Base-by-base conservation (phyloP, 1,284 basidiomycete genomes). In the Cutaneotrichosporon cavernicola region DNA sequence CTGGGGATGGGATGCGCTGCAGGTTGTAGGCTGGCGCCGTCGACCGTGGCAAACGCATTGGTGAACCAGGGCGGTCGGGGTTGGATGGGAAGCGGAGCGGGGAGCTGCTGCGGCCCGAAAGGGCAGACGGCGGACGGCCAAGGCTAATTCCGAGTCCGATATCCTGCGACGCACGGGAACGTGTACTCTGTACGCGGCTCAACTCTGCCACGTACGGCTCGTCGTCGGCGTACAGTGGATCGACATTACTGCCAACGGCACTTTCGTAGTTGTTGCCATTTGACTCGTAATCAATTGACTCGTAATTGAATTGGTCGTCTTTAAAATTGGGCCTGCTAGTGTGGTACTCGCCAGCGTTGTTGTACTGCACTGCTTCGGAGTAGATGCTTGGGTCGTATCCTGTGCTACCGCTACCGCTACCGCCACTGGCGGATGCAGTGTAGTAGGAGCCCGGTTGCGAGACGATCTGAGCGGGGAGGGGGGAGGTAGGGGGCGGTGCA, bases 41-140 rank as follows among this genome's bases (percentile, higher is more conserved):
- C 7, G 63, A 60, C 14, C 47, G 52, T 1, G 63, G 63, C 2
- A 64, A 16, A 7, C 63, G 55, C 34, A 65, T 53, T 5, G 55
- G 36, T 11, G 63, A 65, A 5, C 62, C 40, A 4, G 57, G 57
- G 1, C 57, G 50, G 6, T 63, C 57, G 8, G 61, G 46, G 49
- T 51, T 53, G 40, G 59, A 60, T 2, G 56, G 61, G 30, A 58
- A 56, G 38, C 55, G 55, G 18, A 16, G 6, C 3, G 26, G 26
- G 18, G 55, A 38, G 26, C 32, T 22, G 10, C 18, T 38, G 55
- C 55, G 55, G 32, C 55, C 55, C 2, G 55, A 56, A 2, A 43
- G 7, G 7, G 22, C 16, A 6, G 61, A 62, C 8, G 40, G 10
- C 16, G 61, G 34, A 11, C 31, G 49, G 14, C 32, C 8, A 4